Base-by-base conservation (phyloP, 345 rosid genomes). In the Bruguiera parviflora region DNA sequence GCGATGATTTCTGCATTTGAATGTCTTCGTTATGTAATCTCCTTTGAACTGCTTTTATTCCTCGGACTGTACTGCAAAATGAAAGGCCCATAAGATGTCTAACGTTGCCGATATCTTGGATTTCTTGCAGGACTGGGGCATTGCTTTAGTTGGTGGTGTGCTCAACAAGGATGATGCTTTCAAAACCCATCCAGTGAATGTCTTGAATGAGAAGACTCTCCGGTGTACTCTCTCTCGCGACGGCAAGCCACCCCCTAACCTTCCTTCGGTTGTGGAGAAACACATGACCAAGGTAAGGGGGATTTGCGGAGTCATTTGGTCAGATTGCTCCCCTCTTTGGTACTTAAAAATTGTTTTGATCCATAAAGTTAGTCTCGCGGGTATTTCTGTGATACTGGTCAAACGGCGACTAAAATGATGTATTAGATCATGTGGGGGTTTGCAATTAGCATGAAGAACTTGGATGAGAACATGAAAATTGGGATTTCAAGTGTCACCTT, bases 1-100 rank as follows among this genome's bases (percentile, higher is more conserved):
- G 87, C 84, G 33, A 83, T 83, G 84, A 76, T 80, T 43, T 78
- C 84, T 21, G 81, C 87, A 22, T 83, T 80, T 3, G 84, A 80
- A 76, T 83, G 83, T 21, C 82, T 83, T 31, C 87, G 80, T 33
- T 82, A 80, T 65, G 82, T 80, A 77, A 65, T 5, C 51, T 19
- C 22, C 62, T 39, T 5, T 3, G 3, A 21, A 29, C 24, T 33
- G 29, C 8, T 25, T 29, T 37, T 25, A 13, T 11, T n/a, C 20
- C 57, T 19, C 6, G 35, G 35, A 8, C 43, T 37, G 3, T 37
- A 37, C 1, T 33, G 8, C 35, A 33, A 33, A 53, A 53, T 19
- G 57, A 53, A 6, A n/a, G 57, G 7, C 24, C 20, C 22, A 20
- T 10, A 53, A 53, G 24, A 53, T 53, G 57, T 53, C 57, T 20